These are phyloP conservation scores for Aspergillus melleus DNA, from an alignment of 2,329 filamentous ascomycete genomes.

Conservation along the genomic window DNA sequence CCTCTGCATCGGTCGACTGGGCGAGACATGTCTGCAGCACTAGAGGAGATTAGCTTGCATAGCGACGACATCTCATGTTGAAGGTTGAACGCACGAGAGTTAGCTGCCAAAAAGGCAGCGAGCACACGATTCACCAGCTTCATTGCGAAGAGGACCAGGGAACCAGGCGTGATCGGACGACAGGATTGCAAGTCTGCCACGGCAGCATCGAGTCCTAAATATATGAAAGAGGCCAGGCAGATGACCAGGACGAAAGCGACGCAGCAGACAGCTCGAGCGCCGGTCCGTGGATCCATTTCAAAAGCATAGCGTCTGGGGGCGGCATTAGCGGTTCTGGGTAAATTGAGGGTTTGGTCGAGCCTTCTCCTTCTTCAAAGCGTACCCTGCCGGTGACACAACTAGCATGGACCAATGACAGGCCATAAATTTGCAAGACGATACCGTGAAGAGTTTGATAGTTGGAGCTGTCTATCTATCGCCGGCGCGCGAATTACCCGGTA, in stretches of 20 bases:
- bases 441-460: background rate
- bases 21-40: constrained; percentile 11
- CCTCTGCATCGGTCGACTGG: constrained; percentile 11
- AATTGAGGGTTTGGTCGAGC: background rate
- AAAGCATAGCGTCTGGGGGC: background rate
- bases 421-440: background rate
- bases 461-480: background rate
- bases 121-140: constrained; percentile 3
- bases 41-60: background rate
- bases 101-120: constrained; percentile 3
- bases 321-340: background rate
- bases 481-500: background rate
- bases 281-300: background rate
- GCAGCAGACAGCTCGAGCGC: background rate
- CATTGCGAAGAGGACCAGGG: constrained; percentile 1
- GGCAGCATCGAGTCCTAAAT: constrained; percentile 1
- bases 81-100: background rate
- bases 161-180: background rate
- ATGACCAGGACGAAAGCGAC: background rate
- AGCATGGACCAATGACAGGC: background rate
- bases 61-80: background rate
- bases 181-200: background rate
- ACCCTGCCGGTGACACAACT: background rate
- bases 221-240: constrained; percentile 1
- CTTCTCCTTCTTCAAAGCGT: background rate